A percentile compares a stretch with the other conserved stretches of the same genome.
These are phyloP conservation scores for Gaertneriomyces semiglobifer DNA, from an alignment of 192 early-diverging fungal genomes.

Conservation along the genomic window DNA sequence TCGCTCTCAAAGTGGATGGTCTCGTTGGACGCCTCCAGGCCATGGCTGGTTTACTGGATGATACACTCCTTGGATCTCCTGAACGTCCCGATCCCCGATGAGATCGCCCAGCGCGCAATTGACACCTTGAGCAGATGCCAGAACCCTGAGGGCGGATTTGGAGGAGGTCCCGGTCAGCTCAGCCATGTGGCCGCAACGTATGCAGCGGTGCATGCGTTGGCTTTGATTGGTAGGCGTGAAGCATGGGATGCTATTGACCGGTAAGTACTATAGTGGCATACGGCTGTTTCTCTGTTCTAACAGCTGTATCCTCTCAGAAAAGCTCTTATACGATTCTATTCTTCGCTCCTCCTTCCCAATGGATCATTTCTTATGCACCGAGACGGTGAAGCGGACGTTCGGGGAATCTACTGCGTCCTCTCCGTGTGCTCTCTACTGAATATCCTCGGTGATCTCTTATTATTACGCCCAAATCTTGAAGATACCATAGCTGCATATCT, in stretches of 20 bases:
- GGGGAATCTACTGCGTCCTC: slow-evolving; percentile 87
- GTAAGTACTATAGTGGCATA: slow-evolving; percentile 5
- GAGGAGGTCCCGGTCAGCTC: slow-evolving; percentile 80
- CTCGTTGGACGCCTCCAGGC: slow-evolving; percentile 77
- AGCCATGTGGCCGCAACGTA: slow-evolving; percentile 87
- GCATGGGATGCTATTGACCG: slow-evolving; percentile 66
- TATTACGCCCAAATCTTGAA: slow-evolving; percentile 22
- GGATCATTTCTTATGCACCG: slow-evolving; percentile 88
- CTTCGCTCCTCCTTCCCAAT: slow-evolving; percentile 33
- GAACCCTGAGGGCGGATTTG: slow-evolving; percentile 73
- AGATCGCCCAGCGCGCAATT: slow-evolving; percentile 44
- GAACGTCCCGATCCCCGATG: slow-evolving; percentile 34
- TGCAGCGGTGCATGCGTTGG: slow-evolving; percentile 80
- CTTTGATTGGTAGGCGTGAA: slow-evolving; percentile 70
- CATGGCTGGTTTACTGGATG: slow-evolving; percentile 92
- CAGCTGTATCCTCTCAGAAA: not conserved
- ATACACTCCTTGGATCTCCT: slow-evolving; percentile 80
- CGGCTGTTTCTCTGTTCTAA: no score
- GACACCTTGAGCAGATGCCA: slow-evolving; percentile 66
- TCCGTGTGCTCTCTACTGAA: slow-evolving; percentile 74
- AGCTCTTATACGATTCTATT: not conserved
- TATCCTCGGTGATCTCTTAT: slow-evolving; percentile 57
- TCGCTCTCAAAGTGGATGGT: slow-evolving; percentile 55
- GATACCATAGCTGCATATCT: no score
- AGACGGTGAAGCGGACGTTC: slow-evolving; percentile 90